These are phyloP conservation scores for Diaporthe sp. DNA, from an alignment of 2,329 filamentous ascomycete genomes.

Conservation along the genomic window DNA sequence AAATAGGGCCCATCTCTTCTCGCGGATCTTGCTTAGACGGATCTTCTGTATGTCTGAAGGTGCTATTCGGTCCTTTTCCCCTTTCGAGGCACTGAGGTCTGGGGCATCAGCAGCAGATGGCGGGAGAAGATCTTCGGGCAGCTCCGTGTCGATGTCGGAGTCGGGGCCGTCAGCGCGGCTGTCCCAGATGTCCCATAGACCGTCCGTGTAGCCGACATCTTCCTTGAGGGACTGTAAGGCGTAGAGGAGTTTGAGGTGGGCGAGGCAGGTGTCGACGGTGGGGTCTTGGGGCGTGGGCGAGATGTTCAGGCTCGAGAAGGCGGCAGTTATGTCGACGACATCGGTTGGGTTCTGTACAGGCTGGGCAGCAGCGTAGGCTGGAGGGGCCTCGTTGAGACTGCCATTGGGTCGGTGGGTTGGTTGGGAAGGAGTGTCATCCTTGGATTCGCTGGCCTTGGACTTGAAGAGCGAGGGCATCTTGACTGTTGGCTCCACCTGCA, in stretches of 20 bases:
- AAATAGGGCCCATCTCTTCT: conserved; percentile 82
- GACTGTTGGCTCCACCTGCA: not conserved
- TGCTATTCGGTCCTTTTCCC: conserved; percentile 45
- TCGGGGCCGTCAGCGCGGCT: conserved; percentile 50
- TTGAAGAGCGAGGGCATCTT: conserved; percentile 29
- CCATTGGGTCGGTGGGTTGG: conserved; percentile 1
- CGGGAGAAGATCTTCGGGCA: conserved; percentile 27
- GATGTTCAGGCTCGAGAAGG: conserved; percentile 56
- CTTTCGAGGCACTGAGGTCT: not conserved
- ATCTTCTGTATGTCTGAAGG: conserved; percentile 55
- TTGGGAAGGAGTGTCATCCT: not conserved
- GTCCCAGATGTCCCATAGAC: conserved; percentile 75
- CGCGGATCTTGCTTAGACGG: conserved; percentile 68
- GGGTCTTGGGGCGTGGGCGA: conserved; percentile 51
- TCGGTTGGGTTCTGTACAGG: not conserved
- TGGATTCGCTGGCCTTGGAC: conserved; percentile 1
- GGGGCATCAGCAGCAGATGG: conserved; percentile 5
- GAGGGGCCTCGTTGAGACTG: not conserved
- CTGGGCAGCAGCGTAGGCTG: not conserved
- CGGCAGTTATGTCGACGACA: conserved; percentile 56
- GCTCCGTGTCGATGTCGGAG: conserved; percentile 9
- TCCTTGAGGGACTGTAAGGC: conserved; percentile 77
- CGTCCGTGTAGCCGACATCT: conserved; percentile 74
- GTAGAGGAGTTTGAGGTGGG: conserved; percentile 80
- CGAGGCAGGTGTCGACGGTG: conserved; percentile 71